Conservation (phyloP, 2,329 filamentous ascomycete genomes). For the Arachnopeziza araneosa region DNA sequence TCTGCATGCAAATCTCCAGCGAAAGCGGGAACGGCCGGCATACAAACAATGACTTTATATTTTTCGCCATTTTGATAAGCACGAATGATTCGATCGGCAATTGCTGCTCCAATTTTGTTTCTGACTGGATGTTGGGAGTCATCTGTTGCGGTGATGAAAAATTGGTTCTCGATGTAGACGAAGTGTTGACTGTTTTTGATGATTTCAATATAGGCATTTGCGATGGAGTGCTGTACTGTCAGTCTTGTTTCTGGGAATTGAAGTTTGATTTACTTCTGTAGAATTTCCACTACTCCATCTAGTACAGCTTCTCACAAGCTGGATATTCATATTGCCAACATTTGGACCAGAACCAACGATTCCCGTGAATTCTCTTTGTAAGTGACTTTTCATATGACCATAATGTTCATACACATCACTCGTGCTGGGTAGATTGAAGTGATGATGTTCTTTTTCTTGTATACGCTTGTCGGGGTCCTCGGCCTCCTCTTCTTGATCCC, state of each 20-base stretch:
- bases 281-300: conserved; percentile 56
- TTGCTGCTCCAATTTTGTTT: conserved; percentile 73
- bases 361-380: conserved; percentile 8
- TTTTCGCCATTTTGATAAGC: conserved; percentile 59
- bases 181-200: conserved; percentile 67
- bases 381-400: neutral
- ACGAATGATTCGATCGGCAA: conserved; percentile 70
- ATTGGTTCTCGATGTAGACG: conserved; percentile 77
- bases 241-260: neutral
- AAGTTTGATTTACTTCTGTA: conserved; percentile 41
- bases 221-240: conserved; percentile 61
- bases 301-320: conserved; percentile 39
- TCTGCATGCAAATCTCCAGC: conserved; percentile 73
- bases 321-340: conserved; percentile 23
- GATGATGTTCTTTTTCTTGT: conserved; percentile 1
- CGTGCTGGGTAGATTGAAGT: neutral
- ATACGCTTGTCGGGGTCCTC: conserved; percentile 8
- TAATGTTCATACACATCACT: neutral
- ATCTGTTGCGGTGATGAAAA: conserved; percentile 79
- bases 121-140: conserved; percentile 65
- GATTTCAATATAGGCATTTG: conserved; percentile 73
- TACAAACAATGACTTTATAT: conserved; percentile 72
- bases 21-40: conserved; percentile 77
- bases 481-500: neutral
- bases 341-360: neutral